A percentile compares a stretch with the other conserved stretches of the same genome.
These are phyloP conservation scores for Nakazawaea siamensis DNA, from an alignment of 805 yeast genomes.

Conservation along the genomic window DNA sequence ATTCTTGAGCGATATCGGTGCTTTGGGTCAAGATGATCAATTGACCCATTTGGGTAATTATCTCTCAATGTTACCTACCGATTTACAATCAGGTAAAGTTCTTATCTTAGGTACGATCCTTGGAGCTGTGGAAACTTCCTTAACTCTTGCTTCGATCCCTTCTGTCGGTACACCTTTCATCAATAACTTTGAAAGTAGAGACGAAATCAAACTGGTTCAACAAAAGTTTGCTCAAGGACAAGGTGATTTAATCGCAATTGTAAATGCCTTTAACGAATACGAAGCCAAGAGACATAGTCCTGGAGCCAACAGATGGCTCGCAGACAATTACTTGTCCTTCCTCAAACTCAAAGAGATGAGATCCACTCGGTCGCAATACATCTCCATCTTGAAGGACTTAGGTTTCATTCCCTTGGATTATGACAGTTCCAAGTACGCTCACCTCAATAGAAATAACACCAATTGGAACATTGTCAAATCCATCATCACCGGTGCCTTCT, in stretches of 20 bases:
- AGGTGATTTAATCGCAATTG: slow-evolving; percentile 74
- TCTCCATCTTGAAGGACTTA: slow-evolving; percentile 63
- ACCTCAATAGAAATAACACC: slow-evolving; percentile 41
- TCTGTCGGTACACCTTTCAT: slow-evolving; percentile 71
- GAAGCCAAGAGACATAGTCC: slow-evolving; percentile 18
- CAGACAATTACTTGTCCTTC: slow-evolving; percentile 53
- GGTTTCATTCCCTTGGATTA: slow-evolving; percentile 64
- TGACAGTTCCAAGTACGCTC: slow-evolving; percentile 12
- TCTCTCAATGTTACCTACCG: slow-evolving; percentile 78
- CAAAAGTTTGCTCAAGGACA: slow-evolving; percentile 32
- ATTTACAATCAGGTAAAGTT: slow-evolving; percentile 77
- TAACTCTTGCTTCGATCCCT: slow-evolving; percentile 74
- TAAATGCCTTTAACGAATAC: slow-evolving; percentile 52
- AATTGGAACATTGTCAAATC: slow-evolving; percentile 52
- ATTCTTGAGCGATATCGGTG: slow-evolving; percentile 63
- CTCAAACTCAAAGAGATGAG: slow-evolving; percentile 61
- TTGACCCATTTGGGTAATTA: slow-evolving; percentile 76
- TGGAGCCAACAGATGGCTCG: slow-evolving; percentile 35
- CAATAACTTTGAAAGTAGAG: slow-evolving; percentile 54
- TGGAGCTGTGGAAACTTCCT: slow-evolving; percentile 68
- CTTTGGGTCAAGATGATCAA: slow-evolving; percentile 34
- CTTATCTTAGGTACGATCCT: slow-evolving; percentile 74
- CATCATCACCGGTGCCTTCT: slow-evolving; percentile 70
- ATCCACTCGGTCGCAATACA: slow-evolving; percentile 62
- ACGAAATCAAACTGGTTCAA: slow-evolving; percentile 43